phyloP scores from a whole-genome alignment of 2,329 filamentous ascomycete genomes.

The Aspergillus pseudotamarii region DNA sequence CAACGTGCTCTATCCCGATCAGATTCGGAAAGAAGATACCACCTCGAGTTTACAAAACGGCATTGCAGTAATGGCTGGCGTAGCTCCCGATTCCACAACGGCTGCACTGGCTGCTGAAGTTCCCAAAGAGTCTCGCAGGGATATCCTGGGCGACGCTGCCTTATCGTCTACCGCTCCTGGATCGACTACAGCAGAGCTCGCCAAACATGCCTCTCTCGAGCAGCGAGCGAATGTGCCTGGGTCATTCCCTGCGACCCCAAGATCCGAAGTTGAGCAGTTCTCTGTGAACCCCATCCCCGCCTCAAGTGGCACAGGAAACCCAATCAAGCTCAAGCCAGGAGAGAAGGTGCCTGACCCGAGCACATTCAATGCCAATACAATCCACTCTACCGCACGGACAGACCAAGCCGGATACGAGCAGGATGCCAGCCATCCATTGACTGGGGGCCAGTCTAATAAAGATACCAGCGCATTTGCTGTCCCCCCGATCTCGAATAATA shows the following conservation, averaged over 20 bases:
- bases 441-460: constrained; percentile 33
- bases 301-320: constrained; percentile 68
- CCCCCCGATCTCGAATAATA: constrained; percentile 60
- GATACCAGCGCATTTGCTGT: constrained; percentile 51
- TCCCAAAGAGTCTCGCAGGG: constrained; percentile 32
- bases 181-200: constrained; percentile 71
- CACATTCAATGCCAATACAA: constrained; percentile 68
- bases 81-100: constrained; percentile 71
- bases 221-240: constrained; percentile 59
- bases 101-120: constrained; percentile 52
- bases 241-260: constrained; percentile 73
- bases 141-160: constrained; percentile 41
- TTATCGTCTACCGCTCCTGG: constrained; percentile 69
- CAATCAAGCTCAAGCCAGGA: constrained; percentile 75
- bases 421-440: constrained; percentile 56
- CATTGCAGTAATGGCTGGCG: constrained; percentile 57
- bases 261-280: constrained; percentile 48
- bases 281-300: constrained; percentile 63
- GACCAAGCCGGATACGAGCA: constrained; percentile 88
- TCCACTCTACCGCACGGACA: constrained; percentile 66
- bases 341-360: constrained; percentile 74
- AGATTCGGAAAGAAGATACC: constrained; percentile 54
- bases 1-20: constrained; percentile 80
- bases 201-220: constrained; percentile 67
- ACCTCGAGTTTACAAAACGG: constrained; percentile 18